These are phyloP conservation scores for Lasiodiplodia sp. DNA, from an alignment of 2,329 filamentous ascomycete species.

Conservation along the genomic window DNA sequence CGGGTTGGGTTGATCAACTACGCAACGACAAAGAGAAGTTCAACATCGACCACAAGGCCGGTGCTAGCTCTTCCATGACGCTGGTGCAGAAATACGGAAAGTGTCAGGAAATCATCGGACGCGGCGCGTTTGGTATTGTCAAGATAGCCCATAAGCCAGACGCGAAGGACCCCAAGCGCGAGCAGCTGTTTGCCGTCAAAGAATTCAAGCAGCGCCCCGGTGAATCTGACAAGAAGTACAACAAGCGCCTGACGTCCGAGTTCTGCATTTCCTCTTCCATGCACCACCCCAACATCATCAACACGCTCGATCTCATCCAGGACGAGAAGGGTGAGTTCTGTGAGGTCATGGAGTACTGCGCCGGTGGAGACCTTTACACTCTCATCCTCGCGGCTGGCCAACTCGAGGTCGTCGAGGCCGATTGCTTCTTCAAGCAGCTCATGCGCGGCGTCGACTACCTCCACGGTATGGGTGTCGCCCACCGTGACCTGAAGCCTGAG, in stretches of 20 bases:
- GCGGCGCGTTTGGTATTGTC: conserved; percentile 96
- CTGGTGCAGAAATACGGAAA: conserved; percentile 98
- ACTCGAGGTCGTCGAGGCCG: conserved; percentile 89
- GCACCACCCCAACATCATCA: conserved; percentile 96
- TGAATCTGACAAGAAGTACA: conserved; percentile 96
- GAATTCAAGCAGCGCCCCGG: conserved; percentile 94
- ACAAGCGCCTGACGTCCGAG: conserved; percentile 94
- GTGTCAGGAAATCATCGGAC: conserved; percentile 95
- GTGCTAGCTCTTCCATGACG: conserved; percentile 76
- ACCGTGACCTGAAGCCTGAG: conserved; percentile 95
- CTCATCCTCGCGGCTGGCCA: conserved; percentile 90
- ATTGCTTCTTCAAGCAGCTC: conserved; percentile 98
- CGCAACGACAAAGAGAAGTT: conserved; percentile 83
- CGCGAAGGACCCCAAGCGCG: conserved; percentile 75
- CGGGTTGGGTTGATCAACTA: conserved; percentile 93
- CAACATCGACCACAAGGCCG: conserved; percentile 77
- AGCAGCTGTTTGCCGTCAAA: conserved; percentile 96
- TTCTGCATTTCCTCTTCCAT: conserved; percentile 98
- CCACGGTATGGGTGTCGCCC: conserved; percentile 98
- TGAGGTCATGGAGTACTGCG: conserved; percentile 99
- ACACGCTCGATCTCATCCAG: conserved; percentile 92
- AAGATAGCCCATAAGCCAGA: conserved; percentile 96
- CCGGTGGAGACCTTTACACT: conserved; percentile 94
- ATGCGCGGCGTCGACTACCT: conserved; percentile 99
- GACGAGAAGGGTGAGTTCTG: conserved; percentile 98